These are phyloP conservation scores for Tillandsia fasciculata DNA, from an alignment of 176 grass and related monocot species.

Conservation along the genomic window DNA sequence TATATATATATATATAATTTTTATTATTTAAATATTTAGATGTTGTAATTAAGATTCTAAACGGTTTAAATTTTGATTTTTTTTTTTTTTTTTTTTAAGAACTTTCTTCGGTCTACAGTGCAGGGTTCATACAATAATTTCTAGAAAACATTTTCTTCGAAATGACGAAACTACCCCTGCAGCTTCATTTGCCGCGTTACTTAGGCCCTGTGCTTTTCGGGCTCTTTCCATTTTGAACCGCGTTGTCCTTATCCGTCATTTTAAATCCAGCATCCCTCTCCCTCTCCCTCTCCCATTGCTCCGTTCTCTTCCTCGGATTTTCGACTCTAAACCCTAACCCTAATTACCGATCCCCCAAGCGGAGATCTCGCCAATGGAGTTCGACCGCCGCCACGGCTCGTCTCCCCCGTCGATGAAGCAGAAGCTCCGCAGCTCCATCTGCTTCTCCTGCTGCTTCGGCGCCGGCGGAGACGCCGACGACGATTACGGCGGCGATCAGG, in stretches of 20 bases:
- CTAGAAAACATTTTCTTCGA: too few species aligned
- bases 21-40: too few species aligned
- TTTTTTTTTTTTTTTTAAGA: too few species aligned
- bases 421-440: slow-evolving; percentile 19
- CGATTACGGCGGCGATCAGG: neutral
- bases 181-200: neutral
- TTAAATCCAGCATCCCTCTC: neutral
- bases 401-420: slow-evolving; percentile 11
- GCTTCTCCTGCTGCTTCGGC: slow-evolving; percentile 25
- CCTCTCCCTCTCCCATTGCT: neutral
- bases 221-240: neutral
- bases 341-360: too few species aligned
- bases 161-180: neutral
- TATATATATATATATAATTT: too few species aligned
- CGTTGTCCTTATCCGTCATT: slow-evolving; percentile 9
- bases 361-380: slow-evolving; percentile 8
- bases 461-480: neutral
- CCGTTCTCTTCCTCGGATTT: neutral
- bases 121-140: too few species aligned
- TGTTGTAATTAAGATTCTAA: too few species aligned
- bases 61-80: too few species aligned
- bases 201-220: neutral
- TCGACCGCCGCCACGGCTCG: neutral
- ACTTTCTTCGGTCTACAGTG: too few species aligned
- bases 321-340: neutral